phyloP scores from a whole-genome alignment of 2,329 filamentous ascomycete species.

The Clonostachys byssicola region DNA sequence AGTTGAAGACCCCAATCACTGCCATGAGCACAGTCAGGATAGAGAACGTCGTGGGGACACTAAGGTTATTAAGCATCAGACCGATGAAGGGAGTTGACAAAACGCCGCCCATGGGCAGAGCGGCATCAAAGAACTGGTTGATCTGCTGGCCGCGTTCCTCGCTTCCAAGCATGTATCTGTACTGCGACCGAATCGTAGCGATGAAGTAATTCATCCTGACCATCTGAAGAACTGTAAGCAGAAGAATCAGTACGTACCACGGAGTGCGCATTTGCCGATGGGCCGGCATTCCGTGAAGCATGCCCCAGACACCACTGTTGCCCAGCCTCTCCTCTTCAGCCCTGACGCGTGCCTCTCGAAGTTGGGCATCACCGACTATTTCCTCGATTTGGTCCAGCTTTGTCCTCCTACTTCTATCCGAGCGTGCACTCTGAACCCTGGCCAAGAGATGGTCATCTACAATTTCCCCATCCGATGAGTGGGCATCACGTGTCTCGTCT shows the following conservation, averaged over 20 bases:
- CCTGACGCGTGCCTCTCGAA: conserved; percentile 49
- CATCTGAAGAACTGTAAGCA: conserved; percentile 77
- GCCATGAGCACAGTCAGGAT: conserved; percentile 57
- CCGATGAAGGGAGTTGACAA: conserved; percentile 70
- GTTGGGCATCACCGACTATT: conserved; percentile 52
- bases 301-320: conserved; percentile 66
- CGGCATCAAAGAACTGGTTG: conserved; percentile 37
- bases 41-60: conserved; percentile 54
- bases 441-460: conserved; percentile 38
- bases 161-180: conserved; percentile 60
- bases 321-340: conserved; percentile 55
- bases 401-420: conserved; percentile 44
- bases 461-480: conserved; percentile 51
- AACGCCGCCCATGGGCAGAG: conserved; percentile 65
- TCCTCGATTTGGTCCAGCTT: conserved; percentile 60
- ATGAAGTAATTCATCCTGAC: conserved; percentile 90
- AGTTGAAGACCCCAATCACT: conserved; percentile 55
- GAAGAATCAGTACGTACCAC: conserved; percentile 83
- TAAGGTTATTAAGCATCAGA: conserved; percentile 61
- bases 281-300: conserved; percentile 65
- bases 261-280: conserved; percentile 69
- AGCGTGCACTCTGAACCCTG: conserved; percentile 33
- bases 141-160: conserved; percentile 26
- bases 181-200: conserved; percentile 70
- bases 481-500: conserved; percentile 32